These are phyloP conservation scores for Suhomyces emberorum DNA, from an alignment of 805 yeast species.

Conservation along the genomic window DNA sequence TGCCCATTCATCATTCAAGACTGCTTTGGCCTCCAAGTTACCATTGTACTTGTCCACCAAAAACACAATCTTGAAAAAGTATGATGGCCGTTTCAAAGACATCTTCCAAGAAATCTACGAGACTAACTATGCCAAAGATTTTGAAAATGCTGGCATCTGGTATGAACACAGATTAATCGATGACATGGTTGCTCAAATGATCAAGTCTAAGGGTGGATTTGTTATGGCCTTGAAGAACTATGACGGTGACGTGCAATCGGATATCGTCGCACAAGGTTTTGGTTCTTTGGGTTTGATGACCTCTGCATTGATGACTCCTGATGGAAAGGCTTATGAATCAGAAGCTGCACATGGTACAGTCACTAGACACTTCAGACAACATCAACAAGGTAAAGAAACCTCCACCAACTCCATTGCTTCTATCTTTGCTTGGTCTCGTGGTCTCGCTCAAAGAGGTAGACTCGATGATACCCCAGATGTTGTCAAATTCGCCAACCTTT, in stretches of 20 bases:
- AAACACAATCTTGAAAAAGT: slow-evolving; percentile 89
- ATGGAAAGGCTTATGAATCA: slow-evolving; percentile 90
- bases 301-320: slow-evolving; percentile 94
- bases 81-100: slow-evolving; percentile 95
- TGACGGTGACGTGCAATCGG: slow-evolving; percentile 97
- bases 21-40: slow-evolving; percentile 75
- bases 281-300: slow-evolving; percentile 98
- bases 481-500: slow-evolving; percentile 66
- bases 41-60: slow-evolving; percentile 88
- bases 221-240: slow-evolving; percentile 96
- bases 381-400: slow-evolving; percentile 95
- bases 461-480: slow-evolving; percentile 87
- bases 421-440: slow-evolving; percentile 95
- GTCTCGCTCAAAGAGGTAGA: slow-evolving; percentile 87
- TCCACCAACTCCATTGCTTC: slow-evolving; percentile 97
- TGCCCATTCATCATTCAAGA: slow-evolving; percentile 88
- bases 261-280: slow-evolving; percentile 96
- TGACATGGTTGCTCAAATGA: slow-evolving; percentile 99
- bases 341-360: slow-evolving; percentile 99
- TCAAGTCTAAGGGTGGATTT: slow-evolving; percentile 92
- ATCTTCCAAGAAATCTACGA: slow-evolving; percentile 82
- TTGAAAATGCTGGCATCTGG: slow-evolving; percentile 84
- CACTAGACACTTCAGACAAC: slow-evolving; percentile 93
- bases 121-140: slow-evolving; percentile 59
- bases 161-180: slow-evolving; percentile 95